Evolutionary conservation across 2,329 filamentous ascomycete species (phyloP).

Genomic region (Hymenoscyphus fructigenus): DNA sequence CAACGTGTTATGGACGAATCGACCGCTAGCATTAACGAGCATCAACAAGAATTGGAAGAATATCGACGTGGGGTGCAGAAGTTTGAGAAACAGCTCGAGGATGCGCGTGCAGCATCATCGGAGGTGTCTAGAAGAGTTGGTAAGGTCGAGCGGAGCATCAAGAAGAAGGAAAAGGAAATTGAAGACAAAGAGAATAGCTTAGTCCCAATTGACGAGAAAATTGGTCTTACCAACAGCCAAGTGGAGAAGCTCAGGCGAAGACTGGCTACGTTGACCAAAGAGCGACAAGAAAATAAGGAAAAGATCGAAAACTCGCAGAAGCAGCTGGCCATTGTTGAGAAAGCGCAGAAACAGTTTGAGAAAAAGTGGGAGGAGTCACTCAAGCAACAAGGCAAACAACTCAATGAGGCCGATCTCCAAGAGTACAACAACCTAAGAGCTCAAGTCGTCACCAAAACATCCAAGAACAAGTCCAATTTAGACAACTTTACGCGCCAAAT

Average conservation of each 20-base stretch:
- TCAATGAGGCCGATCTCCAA: conserved; percentile 82
- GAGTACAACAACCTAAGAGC: conserved; percentile 84
- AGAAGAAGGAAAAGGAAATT: conserved; percentile 79
- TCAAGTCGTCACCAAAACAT: conserved; percentile 80
- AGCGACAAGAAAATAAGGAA: conserved; percentile 69
- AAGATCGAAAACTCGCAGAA: conserved; percentile 74
- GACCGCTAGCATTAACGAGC: conserved; percentile 83
- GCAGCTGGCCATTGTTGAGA: conserved; percentile 80
- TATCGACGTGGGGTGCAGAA: conserved; percentile 83
- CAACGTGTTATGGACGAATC: conserved; percentile 92
- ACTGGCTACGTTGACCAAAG: conserved; percentile 69
- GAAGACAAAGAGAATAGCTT: conserved; percentile 83
- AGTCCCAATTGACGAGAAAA: conserved; percentile 89
- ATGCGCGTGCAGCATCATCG: conserved; percentile 79
- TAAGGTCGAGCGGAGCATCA: conserved; percentile 83
- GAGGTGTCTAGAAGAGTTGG: conserved; percentile 72
- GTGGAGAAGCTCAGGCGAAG: conserved; percentile 66
- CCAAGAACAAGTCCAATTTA: conserved; percentile 76
- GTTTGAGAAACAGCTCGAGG: conserved; percentile 76
- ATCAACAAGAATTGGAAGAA: conserved; percentile 93
- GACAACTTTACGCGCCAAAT: conserved; percentile 85
- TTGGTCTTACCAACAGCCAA: conserved; percentile 72
- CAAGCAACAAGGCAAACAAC: conserved; percentile 80
- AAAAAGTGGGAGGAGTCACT: conserved; percentile 81
- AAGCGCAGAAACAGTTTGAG: conserved; percentile 85